A percentile compares a stretch with the other conserved stretches of the same genome.
phyloP scores from a whole-genome alignment of 805 yeast genomes.

The Candida yuanshanica region DNA sequence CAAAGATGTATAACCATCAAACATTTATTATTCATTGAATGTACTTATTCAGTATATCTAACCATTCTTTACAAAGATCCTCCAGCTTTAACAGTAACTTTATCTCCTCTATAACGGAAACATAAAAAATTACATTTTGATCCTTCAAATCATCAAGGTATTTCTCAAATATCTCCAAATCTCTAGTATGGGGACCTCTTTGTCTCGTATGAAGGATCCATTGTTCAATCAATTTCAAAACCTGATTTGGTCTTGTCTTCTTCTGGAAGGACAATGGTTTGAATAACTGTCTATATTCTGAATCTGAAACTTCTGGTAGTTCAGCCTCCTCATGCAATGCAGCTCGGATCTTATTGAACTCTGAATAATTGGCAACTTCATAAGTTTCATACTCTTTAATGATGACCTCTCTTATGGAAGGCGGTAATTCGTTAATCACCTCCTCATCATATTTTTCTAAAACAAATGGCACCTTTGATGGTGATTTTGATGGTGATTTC shows the following conservation, averaged over 20 bases:
- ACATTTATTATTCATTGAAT: too few species aligned
- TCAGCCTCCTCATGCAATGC: background rate
- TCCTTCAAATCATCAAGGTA: conserved; percentile 27
- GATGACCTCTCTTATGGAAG: conserved; percentile 13
- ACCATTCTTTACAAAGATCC: conserved; percentile 11
- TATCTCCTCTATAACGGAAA: conserved; percentile 6
- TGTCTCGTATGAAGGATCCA: conserved; percentile 34
- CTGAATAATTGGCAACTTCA: conserved; percentile 1
- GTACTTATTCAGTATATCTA: background rate
- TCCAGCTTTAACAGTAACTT: conserved; percentile 3
- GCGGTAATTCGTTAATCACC: conserved; percentile 22
- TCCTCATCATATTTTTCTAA: conserved; percentile 15
- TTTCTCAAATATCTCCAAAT: conserved; percentile 29
- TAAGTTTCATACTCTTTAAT: conserved; percentile 17
- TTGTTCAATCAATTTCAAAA: conserved; percentile 25
- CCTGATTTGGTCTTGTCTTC: conserved; percentile 26
- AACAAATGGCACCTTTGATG: conserved; percentile 1
- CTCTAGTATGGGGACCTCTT: conserved; percentile 36
- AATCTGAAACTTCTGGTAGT: background rate
- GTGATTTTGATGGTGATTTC: background rate
- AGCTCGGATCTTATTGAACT: background rate
- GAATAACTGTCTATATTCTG: background rate
- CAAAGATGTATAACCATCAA: too few species aligned
- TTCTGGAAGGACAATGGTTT: conserved; percentile 28
- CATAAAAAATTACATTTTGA: conserved; percentile 20